A percentile compares a stretch with the other conserved stretches of the same genome.
Conservation (phyloP, 352 stramenopile species). For the Phytophthora rubi region DNA sequence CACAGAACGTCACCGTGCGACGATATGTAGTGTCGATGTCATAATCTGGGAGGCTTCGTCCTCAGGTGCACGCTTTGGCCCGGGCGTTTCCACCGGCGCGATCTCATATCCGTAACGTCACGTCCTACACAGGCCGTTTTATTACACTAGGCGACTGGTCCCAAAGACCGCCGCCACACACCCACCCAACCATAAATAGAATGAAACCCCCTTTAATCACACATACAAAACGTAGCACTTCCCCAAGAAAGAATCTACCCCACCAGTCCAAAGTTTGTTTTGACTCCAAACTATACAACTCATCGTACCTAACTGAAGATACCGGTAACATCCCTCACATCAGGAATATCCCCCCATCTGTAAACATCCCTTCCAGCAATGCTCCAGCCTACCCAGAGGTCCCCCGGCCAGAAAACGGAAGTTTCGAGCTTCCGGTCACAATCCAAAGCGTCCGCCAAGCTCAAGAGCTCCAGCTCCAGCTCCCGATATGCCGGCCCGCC, state of each 20-base stretch:
- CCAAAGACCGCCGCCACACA: not conserved
- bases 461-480: not conserved
- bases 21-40: not conserved
- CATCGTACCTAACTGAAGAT: not conserved
- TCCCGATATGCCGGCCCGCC: conserved; percentile 7
- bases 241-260: not conserved
- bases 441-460: not conserved
- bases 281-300: not conserved
- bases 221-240: not conserved
- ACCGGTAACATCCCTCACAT: no score
- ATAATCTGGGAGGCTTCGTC: not conserved
- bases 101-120: not conserved
- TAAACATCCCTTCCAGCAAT: not conserved
- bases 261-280: no score
- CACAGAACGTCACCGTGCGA: not conserved
- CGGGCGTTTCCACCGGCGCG: not conserved
- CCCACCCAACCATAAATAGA: not conserved
- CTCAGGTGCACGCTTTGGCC: not conserved
- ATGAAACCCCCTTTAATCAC: not conserved
- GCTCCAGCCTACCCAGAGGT: not conserved
- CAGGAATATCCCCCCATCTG: no score
- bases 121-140: not conserved
- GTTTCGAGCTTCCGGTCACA: not conserved
- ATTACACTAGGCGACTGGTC: not conserved
- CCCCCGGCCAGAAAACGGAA: conserved; percentile 8